Percentiles rank a stretch among this genome's conserved stretches.
Conservation (phyloP, 345 rosid genomes). For the Carallia brachiata region DNA sequence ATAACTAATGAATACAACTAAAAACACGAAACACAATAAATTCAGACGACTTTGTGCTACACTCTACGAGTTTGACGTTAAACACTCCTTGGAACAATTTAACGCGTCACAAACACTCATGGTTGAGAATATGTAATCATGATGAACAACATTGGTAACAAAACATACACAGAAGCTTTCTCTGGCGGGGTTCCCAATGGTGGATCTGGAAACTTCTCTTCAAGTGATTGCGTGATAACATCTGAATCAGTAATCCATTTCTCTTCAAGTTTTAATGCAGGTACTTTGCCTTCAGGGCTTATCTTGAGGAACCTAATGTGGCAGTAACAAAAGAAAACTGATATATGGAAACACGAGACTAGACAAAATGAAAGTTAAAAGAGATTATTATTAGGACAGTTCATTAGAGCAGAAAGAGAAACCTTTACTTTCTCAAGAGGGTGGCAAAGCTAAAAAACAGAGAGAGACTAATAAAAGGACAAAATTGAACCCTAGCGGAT, state of each 20-base stretch:
- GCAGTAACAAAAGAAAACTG: conserved; percentile 1
- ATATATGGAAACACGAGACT: neutral
- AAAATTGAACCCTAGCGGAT: conserved; percentile 2
- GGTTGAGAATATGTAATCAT: neutral
- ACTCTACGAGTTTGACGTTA: neutral
- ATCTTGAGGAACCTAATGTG: conserved; percentile 68
- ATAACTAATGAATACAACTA: neutral
- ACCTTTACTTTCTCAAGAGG: neutral
- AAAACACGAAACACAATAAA: neutral
- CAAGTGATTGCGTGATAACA: conserved; percentile 74
- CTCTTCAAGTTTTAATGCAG: conserved; percentile 75
- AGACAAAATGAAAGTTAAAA: neutral
- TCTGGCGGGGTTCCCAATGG: conserved; percentile 72
- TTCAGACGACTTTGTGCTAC: neutral
- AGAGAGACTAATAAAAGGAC: too few species aligned
- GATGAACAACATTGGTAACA: neutral
- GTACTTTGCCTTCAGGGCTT: conserved; percentile 91
- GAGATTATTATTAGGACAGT: too few species aligned
- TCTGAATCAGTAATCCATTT: conserved; percentile 95
- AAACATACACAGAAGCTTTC: conserved; percentile 75
- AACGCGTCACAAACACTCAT: neutral
- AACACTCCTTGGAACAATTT: neutral
- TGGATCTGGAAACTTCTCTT: conserved; percentile 87
- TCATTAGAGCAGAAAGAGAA: too few species aligned
- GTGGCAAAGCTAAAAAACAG: neutral